Conservation (phyloP, 148 eudicot genomes). For the Fallopia convolvulus region DNA sequence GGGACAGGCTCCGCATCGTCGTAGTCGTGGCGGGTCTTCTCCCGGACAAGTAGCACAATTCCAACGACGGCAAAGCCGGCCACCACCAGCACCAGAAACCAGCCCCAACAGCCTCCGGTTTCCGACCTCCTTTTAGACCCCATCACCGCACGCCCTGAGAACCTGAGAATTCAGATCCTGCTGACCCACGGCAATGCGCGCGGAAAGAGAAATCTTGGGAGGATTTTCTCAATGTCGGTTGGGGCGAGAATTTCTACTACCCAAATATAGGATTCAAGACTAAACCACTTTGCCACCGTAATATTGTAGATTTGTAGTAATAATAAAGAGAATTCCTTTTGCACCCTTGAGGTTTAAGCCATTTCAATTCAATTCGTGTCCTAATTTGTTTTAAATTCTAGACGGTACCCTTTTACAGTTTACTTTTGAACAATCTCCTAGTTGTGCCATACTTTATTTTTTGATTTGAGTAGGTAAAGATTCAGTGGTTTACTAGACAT, state of each 20-base stretch:
- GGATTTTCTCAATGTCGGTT: neutral
- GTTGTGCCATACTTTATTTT: no score
- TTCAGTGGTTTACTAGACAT: no score
- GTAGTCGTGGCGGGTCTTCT: constrained; percentile 1
- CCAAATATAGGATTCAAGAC: no score
- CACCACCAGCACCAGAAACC: constrained; percentile 43
- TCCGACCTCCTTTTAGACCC: neutral
- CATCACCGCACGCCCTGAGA: neutral
- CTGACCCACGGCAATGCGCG: neutral
- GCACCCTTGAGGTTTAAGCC: no score
- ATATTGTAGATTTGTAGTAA: no score
- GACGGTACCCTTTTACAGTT: no score
- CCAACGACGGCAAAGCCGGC: constrained; percentile 28
- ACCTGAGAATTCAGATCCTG: neutral
- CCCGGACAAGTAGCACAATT: constrained; percentile 19
- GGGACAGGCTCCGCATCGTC: constrained; percentile 7
- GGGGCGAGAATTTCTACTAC: neutral
- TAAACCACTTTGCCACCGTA: no score
- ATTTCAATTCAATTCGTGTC: no score
- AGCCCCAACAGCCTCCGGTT: constrained; percentile 49
- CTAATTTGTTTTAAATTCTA: no score
- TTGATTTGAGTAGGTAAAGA: no score
- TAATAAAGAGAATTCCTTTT: no score
- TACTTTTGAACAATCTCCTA: no score
- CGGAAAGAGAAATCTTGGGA: neutral